These are phyloP conservation scores for Apophysomyces variabilis DNA, from an alignment of 371 early-diverging fungal genomes.

Conservation along the genomic window DNA sequence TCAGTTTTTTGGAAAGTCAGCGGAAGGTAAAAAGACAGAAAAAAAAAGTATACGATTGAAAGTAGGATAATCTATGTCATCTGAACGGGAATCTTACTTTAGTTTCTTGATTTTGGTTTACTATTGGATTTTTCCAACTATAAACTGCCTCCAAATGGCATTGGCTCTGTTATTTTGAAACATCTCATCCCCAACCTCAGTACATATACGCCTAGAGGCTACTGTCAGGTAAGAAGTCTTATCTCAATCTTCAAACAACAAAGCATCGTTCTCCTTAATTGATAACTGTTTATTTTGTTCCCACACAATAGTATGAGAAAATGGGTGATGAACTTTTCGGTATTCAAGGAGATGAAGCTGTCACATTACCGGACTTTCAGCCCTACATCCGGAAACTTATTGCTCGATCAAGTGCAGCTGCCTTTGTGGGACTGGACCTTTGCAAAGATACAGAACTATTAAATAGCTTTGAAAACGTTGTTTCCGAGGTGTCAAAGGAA, in stretches of 20 bases:
- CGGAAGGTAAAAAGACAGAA: constrained; percentile 19
- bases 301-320: not conserved
- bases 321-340: not conserved
- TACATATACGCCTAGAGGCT: constrained; percentile 21
- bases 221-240: constrained; percentile 20
- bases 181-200: constrained; percentile 37
- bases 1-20: constrained; percentile 28
- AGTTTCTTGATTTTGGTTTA: constrained; percentile 5
- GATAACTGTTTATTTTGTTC: too few relatives aligned
- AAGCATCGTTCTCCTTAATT: not conserved
- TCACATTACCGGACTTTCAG: constrained; percentile 5
- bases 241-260: not conserved
- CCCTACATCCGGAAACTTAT: constrained; percentile 10
- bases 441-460: constrained; percentile 23
- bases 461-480: constrained; percentile 26
- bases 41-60: not conserved
- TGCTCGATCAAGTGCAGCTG: constrained; percentile 21
- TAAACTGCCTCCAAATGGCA: not conserved
- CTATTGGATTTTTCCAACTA: not conserved
- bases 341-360: constrained; percentile 13
- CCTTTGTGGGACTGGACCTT: constrained; percentile 30
- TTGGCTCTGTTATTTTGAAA: constrained; percentile 18
- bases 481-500: constrained; percentile 24
- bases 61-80: not conserved
- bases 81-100: too few relatives aligned